Evolutionary conservation across 441 rosid species (phyloP), one percentile per base, ranked within the genome.

Genomic region (Mallotus japonicus): DNA sequence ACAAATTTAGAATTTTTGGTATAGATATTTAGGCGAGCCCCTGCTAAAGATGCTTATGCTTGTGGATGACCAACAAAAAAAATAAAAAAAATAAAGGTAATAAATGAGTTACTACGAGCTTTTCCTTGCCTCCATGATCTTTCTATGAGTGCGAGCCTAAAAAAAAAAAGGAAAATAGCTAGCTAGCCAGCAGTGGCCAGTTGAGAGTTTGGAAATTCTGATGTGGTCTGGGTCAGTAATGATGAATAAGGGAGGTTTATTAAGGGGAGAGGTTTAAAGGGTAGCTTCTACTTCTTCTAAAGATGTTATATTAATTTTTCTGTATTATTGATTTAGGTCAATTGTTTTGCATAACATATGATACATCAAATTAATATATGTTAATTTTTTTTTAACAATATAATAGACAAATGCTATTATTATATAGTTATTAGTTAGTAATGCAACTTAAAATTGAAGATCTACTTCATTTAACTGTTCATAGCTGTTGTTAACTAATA

Each of bases 61-160:
- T 74, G 32, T 67, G 56, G 56, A 80, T 67, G 74, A n/a, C n/a
- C n/a, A n/a, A n/a, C n/a, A n/a, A 24, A 24, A 0, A 24, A 24
- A 28, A 28, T 1, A 28, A 49, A 50, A 24, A 50, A 24, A 1
- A 51, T n/a, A n/a, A 32, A 34, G 9, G 24, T 9, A 34, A 13
- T 49, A 49, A 49, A 49, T 49, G 32, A 28, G 32, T 28, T 28
- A 49, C 16, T 8, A 49, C 11, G 14, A 5, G 10, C 15, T 20
- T 3, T 24, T 7, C 28, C 60, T n/a, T n/a, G 11, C 20, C 1
- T 42, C 73, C 69, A 37, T 65, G 55, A 65, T 71, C 72, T 58
- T 59, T 47, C 60, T 49, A 62, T 20, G 50, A 51, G 75, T 60
- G 79, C 71, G 65, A 51, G 74, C 66, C 66, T 47, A 63, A 71